Evolutionary conservation across 1,284 basidiomycete genomes (phyloP), one percentile per base, ranked within the genome.

Genomic region (Sparassis latifolia): DNA sequence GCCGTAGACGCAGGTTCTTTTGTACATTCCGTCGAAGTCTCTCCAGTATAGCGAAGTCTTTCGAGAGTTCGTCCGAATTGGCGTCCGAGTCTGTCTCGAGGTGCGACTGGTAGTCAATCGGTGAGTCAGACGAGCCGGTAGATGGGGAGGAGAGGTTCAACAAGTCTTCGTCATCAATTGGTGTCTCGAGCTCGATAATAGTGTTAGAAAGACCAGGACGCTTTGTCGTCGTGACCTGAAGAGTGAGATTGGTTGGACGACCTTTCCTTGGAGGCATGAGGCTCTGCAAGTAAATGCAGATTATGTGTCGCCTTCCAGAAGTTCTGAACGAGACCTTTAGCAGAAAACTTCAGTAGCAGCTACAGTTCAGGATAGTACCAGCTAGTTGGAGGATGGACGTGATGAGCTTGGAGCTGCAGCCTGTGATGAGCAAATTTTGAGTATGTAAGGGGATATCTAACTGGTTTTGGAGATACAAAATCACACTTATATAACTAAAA

Each of bases 1-100:
- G 87, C 12, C 87, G 77, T 33, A 90, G 73, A 50, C 80, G 80
- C 41, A 90, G 76, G 59, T 90, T 90, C 66, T 80, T 77, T 63
- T 83, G 78, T 1, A 90, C 84, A 55, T 72, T 86, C 54, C 76
- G 73, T 38, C 87, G 78, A 10, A 90, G 75, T 57, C 78, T 69
- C 51, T 86, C 83, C 39, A 90, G 78, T 46, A 75, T 76, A 12
- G 76, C 79, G 33, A 89, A 72, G 54, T 84, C 84, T 55, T 80
- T 79, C 10, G 77, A 74, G 47, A 88, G 68, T 55, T 87, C 84
- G 60, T 76, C 77, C 10, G 63, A 61, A 47, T 60, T 60, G 6
- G 55, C 49, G 51, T 69, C 70, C 43, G 62, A 49, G 55, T 66
- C 62, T 6, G 57, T 54, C 52, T 57, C 57, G 48, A 63, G 54